Evolutionary conservation across 2,329 filamentous ascomycete genomes (phyloP).

Genomic region (Drechslera avenae): DNA sequence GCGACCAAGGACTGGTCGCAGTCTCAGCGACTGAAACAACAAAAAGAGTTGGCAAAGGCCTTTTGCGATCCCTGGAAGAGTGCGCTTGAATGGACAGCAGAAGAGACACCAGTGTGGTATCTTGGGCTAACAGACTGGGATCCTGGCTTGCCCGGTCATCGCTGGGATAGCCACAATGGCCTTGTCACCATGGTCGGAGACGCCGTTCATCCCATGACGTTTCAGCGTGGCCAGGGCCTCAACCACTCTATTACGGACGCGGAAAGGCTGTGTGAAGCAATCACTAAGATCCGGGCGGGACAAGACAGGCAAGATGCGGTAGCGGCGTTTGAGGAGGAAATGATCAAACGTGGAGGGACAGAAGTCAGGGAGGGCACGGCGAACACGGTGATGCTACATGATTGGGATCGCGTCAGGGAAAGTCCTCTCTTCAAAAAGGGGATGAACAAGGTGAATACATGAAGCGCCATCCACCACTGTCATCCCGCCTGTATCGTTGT

Average conservation of each 20-base stretch:
- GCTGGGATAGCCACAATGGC: constrained; percentile 45
- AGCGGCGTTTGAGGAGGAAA: constrained; percentile 52
- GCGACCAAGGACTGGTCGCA: constrained; percentile 44
- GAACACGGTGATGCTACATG: constrained; percentile 45
- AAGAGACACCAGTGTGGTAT: constrained; percentile 42
- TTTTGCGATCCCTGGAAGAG: constrained; percentile 55
- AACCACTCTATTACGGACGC: constrained; percentile 56
- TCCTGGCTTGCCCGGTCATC: constrained; percentile 33
- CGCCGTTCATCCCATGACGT: constrained; percentile 51
- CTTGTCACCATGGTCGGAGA: constrained; percentile 49
- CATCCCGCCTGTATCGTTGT: too few species aligned
- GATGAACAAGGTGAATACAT: constrained; percentile 18
- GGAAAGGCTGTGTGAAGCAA: constrained; percentile 45
- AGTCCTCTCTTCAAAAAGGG: constrained; percentile 44
- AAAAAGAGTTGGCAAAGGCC: constrained; percentile 46
- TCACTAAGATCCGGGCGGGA: constrained; percentile 33
- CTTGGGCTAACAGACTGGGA: constrained; percentile 47
- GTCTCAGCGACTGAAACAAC: constrained; percentile 47
- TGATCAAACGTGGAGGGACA: constrained; percentile 46
- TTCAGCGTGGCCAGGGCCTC: constrained; percentile 56
- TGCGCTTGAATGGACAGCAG: constrained; percentile 43
- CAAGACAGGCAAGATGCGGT: constrained; percentile 39
- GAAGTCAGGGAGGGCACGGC: constrained; percentile 41
- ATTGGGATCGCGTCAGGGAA: constrained; percentile 45
- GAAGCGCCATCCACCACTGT: neutral